These are phyloP conservation scores for Linanthus parryae DNA, from an alignment of 148 eudicot genomes.

Conservation along the genomic window DNA sequence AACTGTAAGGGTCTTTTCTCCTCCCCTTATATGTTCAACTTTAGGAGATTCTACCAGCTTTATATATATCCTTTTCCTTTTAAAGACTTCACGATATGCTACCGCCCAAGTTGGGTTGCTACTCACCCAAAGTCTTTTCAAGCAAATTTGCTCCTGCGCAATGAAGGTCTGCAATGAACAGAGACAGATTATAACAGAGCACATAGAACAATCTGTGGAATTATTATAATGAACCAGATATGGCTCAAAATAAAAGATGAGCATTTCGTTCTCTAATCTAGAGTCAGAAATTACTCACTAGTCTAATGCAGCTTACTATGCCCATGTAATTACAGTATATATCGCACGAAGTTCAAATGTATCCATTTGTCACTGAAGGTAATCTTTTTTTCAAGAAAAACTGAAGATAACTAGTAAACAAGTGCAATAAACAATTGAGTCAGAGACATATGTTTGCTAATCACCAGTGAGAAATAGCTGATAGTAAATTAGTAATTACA, in stretches of 20 bases:
- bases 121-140: slow-evolving; percentile 71
- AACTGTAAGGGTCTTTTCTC: slow-evolving; percentile 51
- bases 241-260: not conserved
- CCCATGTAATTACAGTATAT: not conserved
- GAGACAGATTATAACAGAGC: slow-evolving; percentile 5
- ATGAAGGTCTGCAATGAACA: slow-evolving; percentile 60
- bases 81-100: slow-evolving; percentile 52
- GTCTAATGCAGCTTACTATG: not conserved
- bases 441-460: no score
- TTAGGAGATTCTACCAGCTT: slow-evolving; percentile 59
- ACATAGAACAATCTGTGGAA: not conserved
- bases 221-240: not conserved
- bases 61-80: slow-evolving; percentile 54
- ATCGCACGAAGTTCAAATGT: not conserved
- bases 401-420: no score
- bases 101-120: slow-evolving; percentile 62
- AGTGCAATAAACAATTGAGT: no score
- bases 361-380: no score
- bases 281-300: no score
- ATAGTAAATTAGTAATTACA: no score
- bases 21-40: slow-evolving; percentile 47
- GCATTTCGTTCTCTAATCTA: not conserved
- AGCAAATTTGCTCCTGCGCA: slow-evolving; percentile 88
- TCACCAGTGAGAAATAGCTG: no score
- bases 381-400: no score